Percentiles rank a stretch among this genome's conserved stretches.
These are phyloP conservation scores for Lachancea sp. DNA, from an alignment of 805 yeast species.

Conservation along the genomic window DNA sequence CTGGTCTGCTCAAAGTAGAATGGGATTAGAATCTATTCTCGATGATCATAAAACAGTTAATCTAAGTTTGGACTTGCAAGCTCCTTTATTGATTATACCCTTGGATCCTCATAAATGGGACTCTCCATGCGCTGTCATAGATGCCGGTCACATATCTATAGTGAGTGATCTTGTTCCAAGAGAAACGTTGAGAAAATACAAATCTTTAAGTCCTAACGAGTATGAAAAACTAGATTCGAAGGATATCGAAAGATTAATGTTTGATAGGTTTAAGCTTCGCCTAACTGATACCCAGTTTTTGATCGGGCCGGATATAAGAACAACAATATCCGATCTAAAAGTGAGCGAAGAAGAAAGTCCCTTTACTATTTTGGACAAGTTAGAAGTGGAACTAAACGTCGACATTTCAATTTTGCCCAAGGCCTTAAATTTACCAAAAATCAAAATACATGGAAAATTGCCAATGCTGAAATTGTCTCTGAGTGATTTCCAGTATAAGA, in stretches of 20 bases:
- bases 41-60: slow-evolving; percentile 91
- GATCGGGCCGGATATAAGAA: slow-evolving; percentile 74
- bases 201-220: slow-evolving; percentile 57
- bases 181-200: slow-evolving; percentile 60
- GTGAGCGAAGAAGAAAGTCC: slow-evolving; percentile 32
- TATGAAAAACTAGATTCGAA: slow-evolving; percentile 50
- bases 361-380: slow-evolving; percentile 65
- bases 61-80: slow-evolving; percentile 81
- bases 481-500: slow-evolving; percentile 86
- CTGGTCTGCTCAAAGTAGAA: slow-evolving; percentile 77
- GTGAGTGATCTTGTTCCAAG: slow-evolving; percentile 73
- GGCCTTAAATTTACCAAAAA: slow-evolving; percentile 63
- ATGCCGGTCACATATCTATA: slow-evolving; percentile 92
- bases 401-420: slow-evolving; percentile 84
- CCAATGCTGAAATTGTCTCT: slow-evolving; percentile 66
- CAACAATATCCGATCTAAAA: slow-evolving; percentile 70
- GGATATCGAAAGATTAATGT: slow-evolving; percentile 70
- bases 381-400: slow-evolving; percentile 64
- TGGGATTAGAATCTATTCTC: slow-evolving; percentile 87
- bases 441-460: slow-evolving; percentile 69
- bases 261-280: slow-evolving; percentile 73
- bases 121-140: slow-evolving; percentile 85
- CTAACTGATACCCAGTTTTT: slow-evolving; percentile 83
- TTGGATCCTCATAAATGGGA: slow-evolving; percentile 70
- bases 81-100: slow-evolving; percentile 86